Evolutionary conservation across 805 yeast genomes (phyloP).

Genomic region (Jamesozyma hellenica): DNA sequence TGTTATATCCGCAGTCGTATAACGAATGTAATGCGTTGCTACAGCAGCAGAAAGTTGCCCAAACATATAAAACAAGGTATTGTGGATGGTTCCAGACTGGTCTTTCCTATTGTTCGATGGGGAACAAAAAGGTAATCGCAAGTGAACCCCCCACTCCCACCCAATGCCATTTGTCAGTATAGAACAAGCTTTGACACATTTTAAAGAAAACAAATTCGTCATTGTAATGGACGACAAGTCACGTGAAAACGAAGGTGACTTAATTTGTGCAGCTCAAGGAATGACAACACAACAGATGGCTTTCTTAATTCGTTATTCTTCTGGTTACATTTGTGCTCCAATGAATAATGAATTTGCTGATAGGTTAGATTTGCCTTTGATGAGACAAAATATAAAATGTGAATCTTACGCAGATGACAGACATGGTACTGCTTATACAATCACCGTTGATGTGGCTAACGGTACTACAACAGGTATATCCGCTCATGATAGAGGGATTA

Average conservation of each 20-base stretch:
- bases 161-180: slow-evolving; percentile 15
- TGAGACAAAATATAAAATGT: slow-evolving; percentile 35
- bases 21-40: too few species aligned
- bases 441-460: slow-evolving; percentile 74
- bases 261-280: slow-evolving; percentile 82
- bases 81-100: too few species aligned
- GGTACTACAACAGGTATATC: slow-evolving; percentile 97
- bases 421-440: slow-evolving; percentile 94
- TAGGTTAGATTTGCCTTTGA: slow-evolving; percentile 63
- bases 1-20: too few species aligned
- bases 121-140: too few species aligned
- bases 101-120: too few species aligned
- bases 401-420: slow-evolving; percentile 48
- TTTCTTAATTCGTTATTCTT: slow-evolving; percentile 73
- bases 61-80: too few species aligned
- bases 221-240: slow-evolving; percentile 95
- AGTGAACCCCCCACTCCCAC: too few species aligned
- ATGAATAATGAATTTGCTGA: slow-evolving; percentile 71
- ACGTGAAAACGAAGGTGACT: slow-evolving; percentile 96
- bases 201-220: slow-evolving; percentile 44
- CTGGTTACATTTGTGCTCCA: slow-evolving; percentile 94
- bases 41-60: too few species aligned
- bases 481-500: slow-evolving; percentile 85
- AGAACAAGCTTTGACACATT: slow-evolving; percentile 24
- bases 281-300: slow-evolving; percentile 85